A percentile compares a stretch with the other conserved stretches of the same genome.
These are phyloP conservation scores for Bauhinia variegata DNA, from an alignment of 306 rosid genomes.

Conservation along the genomic window DNA sequence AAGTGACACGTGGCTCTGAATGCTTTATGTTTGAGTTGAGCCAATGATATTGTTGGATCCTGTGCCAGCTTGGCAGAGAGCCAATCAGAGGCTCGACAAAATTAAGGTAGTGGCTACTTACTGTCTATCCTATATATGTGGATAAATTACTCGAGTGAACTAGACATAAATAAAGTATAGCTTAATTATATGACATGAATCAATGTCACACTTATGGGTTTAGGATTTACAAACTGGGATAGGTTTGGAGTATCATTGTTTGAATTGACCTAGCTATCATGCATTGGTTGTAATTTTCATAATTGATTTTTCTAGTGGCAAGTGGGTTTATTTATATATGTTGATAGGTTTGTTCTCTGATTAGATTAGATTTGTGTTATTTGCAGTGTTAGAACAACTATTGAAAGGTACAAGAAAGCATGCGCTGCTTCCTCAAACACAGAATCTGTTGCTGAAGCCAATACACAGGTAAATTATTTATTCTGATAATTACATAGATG, in stretches of 20 bases:
- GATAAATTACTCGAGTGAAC: too few relatives aligned
- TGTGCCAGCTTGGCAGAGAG: slow-evolving; percentile 43
- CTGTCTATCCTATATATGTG: too few relatives aligned
- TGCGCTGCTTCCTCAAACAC: slow-evolving; percentile 63
- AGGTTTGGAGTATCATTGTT: too few relatives aligned
- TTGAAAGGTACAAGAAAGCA: slow-evolving; percentile 92
- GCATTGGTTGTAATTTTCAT: too few relatives aligned
- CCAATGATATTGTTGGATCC: slow-evolving; percentile 43
- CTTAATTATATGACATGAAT: too few relatives aligned
- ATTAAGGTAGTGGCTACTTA: slow-evolving; percentile 50
- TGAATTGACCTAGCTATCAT: too few relatives aligned
- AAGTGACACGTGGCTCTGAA: slow-evolving; percentile 3
- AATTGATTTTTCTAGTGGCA: too few relatives aligned
- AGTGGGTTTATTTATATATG: too few relatives aligned
- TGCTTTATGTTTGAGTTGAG: not conserved
- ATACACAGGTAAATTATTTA: slow-evolving; percentile 70
- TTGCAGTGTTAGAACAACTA: slow-evolving; percentile 85
- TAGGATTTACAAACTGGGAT: too few relatives aligned
- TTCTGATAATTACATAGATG: not conserved
- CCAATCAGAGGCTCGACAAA: slow-evolving; percentile 47
- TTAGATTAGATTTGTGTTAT: not conserved
- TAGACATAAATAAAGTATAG: too few relatives aligned
- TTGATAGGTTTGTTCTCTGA: too few relatives aligned
- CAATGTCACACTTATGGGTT: too few relatives aligned
- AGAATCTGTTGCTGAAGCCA: slow-evolving; percentile 81